phyloP scores from a whole-genome alignment of 177 flowering plant species.

The Vitis hybrid region DNA sequence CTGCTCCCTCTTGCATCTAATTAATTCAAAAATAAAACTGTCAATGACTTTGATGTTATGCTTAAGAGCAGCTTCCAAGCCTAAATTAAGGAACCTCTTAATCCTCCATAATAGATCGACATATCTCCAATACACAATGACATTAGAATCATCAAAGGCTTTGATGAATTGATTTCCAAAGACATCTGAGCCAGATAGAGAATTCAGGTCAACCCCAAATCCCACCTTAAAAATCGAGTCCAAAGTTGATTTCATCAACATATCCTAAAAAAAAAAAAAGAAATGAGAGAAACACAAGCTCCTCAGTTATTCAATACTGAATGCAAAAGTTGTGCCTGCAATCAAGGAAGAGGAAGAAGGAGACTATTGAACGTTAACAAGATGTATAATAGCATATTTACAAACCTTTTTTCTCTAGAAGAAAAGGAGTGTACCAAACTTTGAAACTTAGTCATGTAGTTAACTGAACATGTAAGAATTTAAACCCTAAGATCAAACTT shows the following conservation, averaged over 20 bases:
- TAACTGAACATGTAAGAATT: too few relatives aligned
- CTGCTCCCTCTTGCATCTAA: slow-evolving; percentile 9
- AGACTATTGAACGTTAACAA: too few relatives aligned
- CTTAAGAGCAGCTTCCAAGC: slow-evolving; percentile 24
- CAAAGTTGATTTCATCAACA: slow-evolving; percentile 12
- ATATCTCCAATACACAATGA: slow-evolving; percentile 11
- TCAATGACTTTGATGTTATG: slow-evolving; percentile 18
- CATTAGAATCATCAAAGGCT: slow-evolving; percentile 21
- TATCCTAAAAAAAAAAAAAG: slow-evolving; percentile 2
- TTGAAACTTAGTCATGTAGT: too few relatives aligned
- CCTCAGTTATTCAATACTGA: too few relatives aligned
- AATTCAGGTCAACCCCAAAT: slow-evolving; percentile 11
- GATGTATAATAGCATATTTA: too few relatives aligned
- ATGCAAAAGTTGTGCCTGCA: too few relatives aligned
- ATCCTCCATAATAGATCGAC: slow-evolving; percentile 29
- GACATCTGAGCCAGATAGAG: slow-evolving; percentile 4
- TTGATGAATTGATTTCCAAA: neutral
- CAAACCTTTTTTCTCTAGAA: too few relatives aligned
- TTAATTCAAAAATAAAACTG: slow-evolving; percentile 15
- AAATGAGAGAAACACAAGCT: too few relatives aligned
- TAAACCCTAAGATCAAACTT: too few relatives aligned
- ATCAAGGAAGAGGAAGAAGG: too few relatives aligned
- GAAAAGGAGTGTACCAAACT: too few relatives aligned
- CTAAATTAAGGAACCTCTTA: slow-evolving; percentile 19
- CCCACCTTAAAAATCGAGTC: slow-evolving; percentile 16